A percentile compares a stretch with the other conserved stretches of the same genome.
These are phyloP conservation scores for Backusella luteola DNA, from an alignment of 192 early-diverging fungal species.

Conservation along the genomic window DNA sequence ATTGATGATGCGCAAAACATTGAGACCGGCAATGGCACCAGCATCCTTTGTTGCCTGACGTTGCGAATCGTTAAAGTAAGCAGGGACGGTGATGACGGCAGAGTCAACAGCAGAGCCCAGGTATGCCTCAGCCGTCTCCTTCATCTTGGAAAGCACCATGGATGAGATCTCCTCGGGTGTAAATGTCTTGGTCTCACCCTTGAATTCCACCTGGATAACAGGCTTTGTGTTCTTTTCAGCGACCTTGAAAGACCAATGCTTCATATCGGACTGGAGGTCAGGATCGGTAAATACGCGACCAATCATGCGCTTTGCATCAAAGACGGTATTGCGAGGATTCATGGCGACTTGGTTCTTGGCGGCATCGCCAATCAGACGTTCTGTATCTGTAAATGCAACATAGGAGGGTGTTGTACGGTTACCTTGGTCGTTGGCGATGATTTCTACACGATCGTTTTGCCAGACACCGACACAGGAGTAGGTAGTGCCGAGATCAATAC, in stretches of 20 bases:
- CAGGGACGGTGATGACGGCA: constrained; percentile 98
- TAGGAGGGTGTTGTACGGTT: constrained; percentile 97
- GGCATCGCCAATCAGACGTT: constrained; percentile 97
- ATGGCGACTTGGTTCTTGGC: constrained; percentile 98
- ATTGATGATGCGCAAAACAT: constrained; percentile 91
- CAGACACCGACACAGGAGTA: constrained; percentile 88
- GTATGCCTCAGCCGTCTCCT: constrained; percentile 88
- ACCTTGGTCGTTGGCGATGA: constrained; percentile 98
- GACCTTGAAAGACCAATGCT: constrained; percentile 95
- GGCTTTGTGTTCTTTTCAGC: constrained; percentile 86
- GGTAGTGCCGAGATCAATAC: constrained; percentile 97
- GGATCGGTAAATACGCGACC: constrained; percentile 85
- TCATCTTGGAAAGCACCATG: constrained; percentile 95
- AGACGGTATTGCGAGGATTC: constrained; percentile 97
- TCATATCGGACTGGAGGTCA: constrained; percentile 98
- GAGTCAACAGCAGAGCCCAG: constrained; percentile 80
- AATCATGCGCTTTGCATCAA: constrained; percentile 97
- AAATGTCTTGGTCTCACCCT: constrained; percentile 94
- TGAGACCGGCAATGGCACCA: constrained; percentile 82
- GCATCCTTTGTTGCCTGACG: constrained; percentile 94
- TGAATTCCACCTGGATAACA: constrained; percentile 84
- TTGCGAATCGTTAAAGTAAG: constrained; percentile 96
- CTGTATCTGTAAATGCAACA: constrained; percentile 91
- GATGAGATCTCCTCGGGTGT: constrained; percentile 96
- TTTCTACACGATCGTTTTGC: constrained; percentile 72